Base-by-base conservation (phyloP, 345 rosid genomes). In the Odontarrhena argentea region DNA sequence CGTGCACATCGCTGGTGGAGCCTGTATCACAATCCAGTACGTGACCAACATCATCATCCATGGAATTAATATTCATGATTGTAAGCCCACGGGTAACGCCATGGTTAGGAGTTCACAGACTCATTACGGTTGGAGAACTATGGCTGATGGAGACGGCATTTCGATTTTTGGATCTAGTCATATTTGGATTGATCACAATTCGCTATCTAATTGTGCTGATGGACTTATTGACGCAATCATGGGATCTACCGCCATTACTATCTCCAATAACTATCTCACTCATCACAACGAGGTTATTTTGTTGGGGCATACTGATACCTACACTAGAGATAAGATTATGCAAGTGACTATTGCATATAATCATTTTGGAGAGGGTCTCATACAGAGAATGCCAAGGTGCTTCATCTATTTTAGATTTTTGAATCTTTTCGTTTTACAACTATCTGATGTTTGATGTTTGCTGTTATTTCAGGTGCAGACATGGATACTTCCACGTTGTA, bases 351-450 rank as follows among this genome's bases (percentile, higher is more conserved):
- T 92, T 57, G 86, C 98, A 18, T 92, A 87, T 79, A 92, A 92
- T 81, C 97, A 92, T 76, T 92, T 92, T 30, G 97, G 98, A 0
- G 97, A 92, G 70, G 98, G 97, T 64, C 97, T 92, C 48, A 78
- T 92, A 72, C 98, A 93, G 77, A 86, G 98, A 79, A 93, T 90
- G 98, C 98, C 98, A 65, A 88, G 98, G 98, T 79, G 53, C 24
- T 51, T 58, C 6, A 49, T 48, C 40, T 36, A 48, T n/a, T n/a
- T n/a, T n/a, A n/a, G 10, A 2, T 34, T 43, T 68, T 32, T 32
- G 6, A 6, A 1, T 4, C 7, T 1, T 32, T 32, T 32, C 6
- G 6, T 32, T 32, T 4, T 3, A 28, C 4, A 28, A 28, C 32
- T 28, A 4, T 28, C 1, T 4, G 4, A 32, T 5, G 6, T 32